Base-by-base conservation (phyloP, 2,329 filamentous ascomycete genomes). In the Myrmaecium sp. region DNA sequence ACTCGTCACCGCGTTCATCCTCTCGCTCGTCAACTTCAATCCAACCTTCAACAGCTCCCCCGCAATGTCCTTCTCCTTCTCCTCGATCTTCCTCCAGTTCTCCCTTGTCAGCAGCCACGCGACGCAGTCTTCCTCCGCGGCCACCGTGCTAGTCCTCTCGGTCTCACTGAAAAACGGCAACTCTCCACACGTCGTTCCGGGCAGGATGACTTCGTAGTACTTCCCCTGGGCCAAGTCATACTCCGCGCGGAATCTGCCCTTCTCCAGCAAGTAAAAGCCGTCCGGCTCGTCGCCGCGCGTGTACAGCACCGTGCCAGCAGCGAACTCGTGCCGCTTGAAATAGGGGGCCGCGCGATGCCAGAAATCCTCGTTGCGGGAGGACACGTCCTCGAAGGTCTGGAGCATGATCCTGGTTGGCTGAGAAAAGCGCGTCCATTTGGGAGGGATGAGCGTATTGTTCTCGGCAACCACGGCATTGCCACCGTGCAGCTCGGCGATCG, bases 81-180 rank as follows among this genome's bases (percentile, higher is more conserved):
- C 60, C 49, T 91, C 80, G 34, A 95, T 48, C 41, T 60, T 64
- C 28, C 62, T 60, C 80, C 84, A 98, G 27, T 64, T 63, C 23
- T 73, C 66, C 8, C 59, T 56, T 31, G 76, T 74, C 56, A 98
- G 66, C 34, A 76, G 54, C 89, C 89, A 98, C 5, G 76, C 70
- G 1, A 89, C 70, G 34, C 75, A 79, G 38, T 86, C 74, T 28
- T 74, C 66, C 47, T 95, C 84, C 2, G 81, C 81, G 22, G 74
- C 63, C 7, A 91, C 83, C 0, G 79, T 93, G 2, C 83, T 83
- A 4, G 84, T 95, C 11, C 89, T 68, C 27, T 69, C 63, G 2
- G 86, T 95, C 43, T 91, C 80, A 3, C 76, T 82, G 55, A 98
- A 98, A 57, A 98, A 98, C 0, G 89, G 89, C 28, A 98, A 54